phyloP scores from a whole-genome alignment of 768 basidiomycete genomes.

The Collybiopsis luxurians region DNA sequence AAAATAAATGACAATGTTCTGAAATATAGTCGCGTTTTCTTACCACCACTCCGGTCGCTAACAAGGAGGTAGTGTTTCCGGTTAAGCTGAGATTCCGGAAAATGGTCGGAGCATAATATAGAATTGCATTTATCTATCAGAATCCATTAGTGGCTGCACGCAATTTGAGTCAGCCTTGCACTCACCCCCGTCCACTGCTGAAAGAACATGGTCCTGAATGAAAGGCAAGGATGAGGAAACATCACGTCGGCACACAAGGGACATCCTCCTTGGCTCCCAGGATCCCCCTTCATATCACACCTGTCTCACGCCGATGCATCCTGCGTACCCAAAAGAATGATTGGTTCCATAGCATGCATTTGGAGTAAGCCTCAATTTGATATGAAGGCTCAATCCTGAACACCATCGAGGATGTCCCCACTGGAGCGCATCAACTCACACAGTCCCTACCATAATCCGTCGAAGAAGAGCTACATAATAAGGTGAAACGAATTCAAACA shows the following conservation, averaged over 20 bases:
- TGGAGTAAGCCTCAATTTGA: too few relatives aligned
- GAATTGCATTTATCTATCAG: conserved; percentile 71
- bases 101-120: conserved; percentile 74
- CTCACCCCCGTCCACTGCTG: conserved; percentile 84
- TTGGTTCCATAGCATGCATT: too few relatives aligned
- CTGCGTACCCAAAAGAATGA: too few relatives aligned
- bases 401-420: too few relatives aligned
- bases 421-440: conserved; percentile 29
- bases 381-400: not conserved
- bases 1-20: too few relatives aligned
- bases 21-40: too few relatives aligned
- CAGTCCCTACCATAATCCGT: conserved; percentile 59
- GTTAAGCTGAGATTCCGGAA: conserved; percentile 59
- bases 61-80: conserved; percentile 55
- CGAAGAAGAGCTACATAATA: conserved; percentile 47
- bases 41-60: conserved; percentile 42
- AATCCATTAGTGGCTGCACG: too few relatives aligned
- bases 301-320: too few relatives aligned
- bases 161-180: too few relatives aligned
- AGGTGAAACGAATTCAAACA: conserved; percentile 2
- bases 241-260: too few relatives aligned
- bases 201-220: conserved; percentile 65
- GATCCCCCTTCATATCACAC: too few relatives aligned
- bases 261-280: too few relatives aligned
- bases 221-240: not conserved